phyloP scores from a whole-genome alignment of 2,329 filamentous ascomycete species.

The Alternaria atra region DNA sequence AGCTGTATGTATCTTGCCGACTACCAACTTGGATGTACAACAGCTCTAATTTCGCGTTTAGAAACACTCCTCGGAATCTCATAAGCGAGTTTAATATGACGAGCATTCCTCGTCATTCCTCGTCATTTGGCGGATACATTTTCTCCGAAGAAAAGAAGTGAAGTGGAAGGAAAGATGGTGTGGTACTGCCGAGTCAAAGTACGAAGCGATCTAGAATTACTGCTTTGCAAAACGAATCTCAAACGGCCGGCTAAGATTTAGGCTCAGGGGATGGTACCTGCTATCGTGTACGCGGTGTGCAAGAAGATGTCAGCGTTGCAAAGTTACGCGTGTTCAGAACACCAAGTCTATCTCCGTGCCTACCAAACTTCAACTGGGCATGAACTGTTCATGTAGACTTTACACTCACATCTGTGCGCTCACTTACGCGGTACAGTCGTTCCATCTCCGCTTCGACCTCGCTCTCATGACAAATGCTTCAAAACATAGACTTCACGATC shows the following conservation, averaged over 20 bases:
- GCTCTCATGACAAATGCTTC: neutral
- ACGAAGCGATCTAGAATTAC: neutral
- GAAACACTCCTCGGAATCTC: neutral
- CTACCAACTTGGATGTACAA: neutral
- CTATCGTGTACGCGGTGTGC: neutral
- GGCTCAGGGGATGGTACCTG: neutral
- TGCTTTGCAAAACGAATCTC: constrained; percentile 1
- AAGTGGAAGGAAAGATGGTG: neutral
- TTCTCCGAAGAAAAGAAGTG: constrained; percentile 3
- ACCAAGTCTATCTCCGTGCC: neutral
- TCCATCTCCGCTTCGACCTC: too few relatives aligned
- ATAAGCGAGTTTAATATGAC: neutral
- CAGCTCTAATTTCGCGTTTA: neutral
- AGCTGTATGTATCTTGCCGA: neutral
- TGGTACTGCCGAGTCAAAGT: constrained; percentile 1
- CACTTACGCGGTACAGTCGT: neutral
- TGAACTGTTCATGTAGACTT: neutral
- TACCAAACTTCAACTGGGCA: neutral
- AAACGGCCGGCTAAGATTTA: neutral
- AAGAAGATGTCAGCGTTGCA: neutral
- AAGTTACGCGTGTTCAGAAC: neutral
- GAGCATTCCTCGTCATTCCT: neutral
- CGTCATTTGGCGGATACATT: constrained; percentile 2
- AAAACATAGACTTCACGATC: neutral
- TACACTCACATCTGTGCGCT: neutral